Evolutionary conservation across 2,329 filamentous ascomycete genomes (phyloP).

Genomic region (Zymoseptoria passerinii): DNA sequence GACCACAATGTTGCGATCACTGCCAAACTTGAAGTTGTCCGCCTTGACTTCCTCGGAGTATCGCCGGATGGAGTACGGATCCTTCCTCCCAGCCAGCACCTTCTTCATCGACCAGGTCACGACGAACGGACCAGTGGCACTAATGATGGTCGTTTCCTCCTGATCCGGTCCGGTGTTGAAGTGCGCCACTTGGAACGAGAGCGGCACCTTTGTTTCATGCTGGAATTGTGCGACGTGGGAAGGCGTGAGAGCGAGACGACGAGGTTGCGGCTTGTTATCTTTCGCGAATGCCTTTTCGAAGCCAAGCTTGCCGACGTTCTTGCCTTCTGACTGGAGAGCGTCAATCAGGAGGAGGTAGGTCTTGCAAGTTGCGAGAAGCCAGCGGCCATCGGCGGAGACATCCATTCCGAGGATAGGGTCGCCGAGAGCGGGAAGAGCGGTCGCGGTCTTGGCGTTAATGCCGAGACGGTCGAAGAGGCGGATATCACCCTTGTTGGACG

Average conservation of each 20-base stretch:
- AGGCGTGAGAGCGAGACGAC: slow-evolving; percentile 78
- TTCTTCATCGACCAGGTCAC: slow-evolving; percentile 95
- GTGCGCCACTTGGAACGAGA: slow-evolving; percentile 82
- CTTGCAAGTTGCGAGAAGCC: slow-evolving; percentile 87
- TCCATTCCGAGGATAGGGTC: slow-evolving; percentile 93
- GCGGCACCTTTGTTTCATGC: slow-evolving; percentile 80
- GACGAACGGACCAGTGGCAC: slow-evolving; percentile 91
- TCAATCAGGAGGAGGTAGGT: slow-evolving; percentile 95
- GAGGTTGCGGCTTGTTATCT: slow-evolving; percentile 86
- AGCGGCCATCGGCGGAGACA: slow-evolving; percentile 89
- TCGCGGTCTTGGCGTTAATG: slow-evolving; percentile 96
- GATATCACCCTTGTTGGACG: slow-evolving; percentile 95
- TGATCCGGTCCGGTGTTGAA: slow-evolving; percentile 83
- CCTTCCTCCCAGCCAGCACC: slow-evolving; percentile 68
- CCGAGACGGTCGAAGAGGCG: slow-evolving; percentile 92
- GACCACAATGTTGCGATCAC: slow-evolving; percentile 96
- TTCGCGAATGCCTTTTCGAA: slow-evolving; percentile 92
- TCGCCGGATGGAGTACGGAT: slow-evolving; percentile 92
- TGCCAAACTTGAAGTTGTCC: slow-evolving; percentile 96
- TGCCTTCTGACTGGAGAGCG: slow-evolving; percentile 79
- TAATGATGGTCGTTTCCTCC: slow-evolving; percentile 85
- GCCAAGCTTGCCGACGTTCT: slow-evolving; percentile 95
- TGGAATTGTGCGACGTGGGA: slow-evolving; percentile 95
- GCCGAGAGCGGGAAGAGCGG: slow-evolving; percentile 87
- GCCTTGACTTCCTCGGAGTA: slow-evolving; percentile 94